These are phyloP conservation scores for Zymoseptoria crescenta DNA, from an alignment of 2,329 filamentous ascomycete species.

Conservation along the genomic window DNA sequence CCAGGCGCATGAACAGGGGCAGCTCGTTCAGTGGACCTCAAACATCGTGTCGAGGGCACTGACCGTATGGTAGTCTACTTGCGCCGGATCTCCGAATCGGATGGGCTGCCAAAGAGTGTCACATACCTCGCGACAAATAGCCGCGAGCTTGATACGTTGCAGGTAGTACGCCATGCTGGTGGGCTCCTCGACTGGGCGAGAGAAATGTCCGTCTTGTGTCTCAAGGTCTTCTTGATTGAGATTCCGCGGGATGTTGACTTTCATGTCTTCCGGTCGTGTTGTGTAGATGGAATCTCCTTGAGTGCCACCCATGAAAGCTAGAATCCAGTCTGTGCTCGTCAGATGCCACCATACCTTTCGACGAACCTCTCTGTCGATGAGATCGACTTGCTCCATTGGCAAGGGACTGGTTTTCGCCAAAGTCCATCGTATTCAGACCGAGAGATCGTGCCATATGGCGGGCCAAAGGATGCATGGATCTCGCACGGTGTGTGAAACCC, in stretches of 20 bases:
- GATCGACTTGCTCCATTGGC: constrained; percentile 5
- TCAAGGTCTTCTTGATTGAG: constrained; percentile 35
- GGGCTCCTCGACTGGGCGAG: constrained; percentile 29
- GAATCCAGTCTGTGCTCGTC: constrained; percentile 21
- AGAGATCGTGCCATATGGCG: constrained; percentile 19
- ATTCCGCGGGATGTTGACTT: constrained; percentile 36
- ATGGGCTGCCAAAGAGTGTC: constrained; percentile 28
- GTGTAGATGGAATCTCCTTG: constrained; percentile 37
- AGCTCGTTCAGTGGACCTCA: constrained; percentile 13
- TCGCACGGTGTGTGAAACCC: constrained; percentile 17
- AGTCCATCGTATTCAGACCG: constrained; percentile 19
- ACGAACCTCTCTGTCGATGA: constrained; percentile 20
- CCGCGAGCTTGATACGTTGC: constrained; percentile 35
- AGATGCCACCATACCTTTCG: constrained; percentile 26
- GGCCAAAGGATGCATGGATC: constrained; percentile 16
- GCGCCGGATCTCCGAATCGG: constrained; percentile 8
- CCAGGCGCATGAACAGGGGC: constrained; percentile 11
- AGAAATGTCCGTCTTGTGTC: constrained; percentile 13
- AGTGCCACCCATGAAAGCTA: constrained; percentile 36
- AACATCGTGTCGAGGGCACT: constrained; percentile 17
- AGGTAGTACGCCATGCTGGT: constrained; percentile 41
- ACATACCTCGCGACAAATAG: constrained; percentile 34
- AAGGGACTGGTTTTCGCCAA: background rate
- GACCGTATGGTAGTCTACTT: constrained; percentile 14
- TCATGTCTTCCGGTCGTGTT: constrained; percentile 36